Conservation (phyloP, 169 alveolate genomes). For the Ichthyophthirius multifiliis region DNA sequence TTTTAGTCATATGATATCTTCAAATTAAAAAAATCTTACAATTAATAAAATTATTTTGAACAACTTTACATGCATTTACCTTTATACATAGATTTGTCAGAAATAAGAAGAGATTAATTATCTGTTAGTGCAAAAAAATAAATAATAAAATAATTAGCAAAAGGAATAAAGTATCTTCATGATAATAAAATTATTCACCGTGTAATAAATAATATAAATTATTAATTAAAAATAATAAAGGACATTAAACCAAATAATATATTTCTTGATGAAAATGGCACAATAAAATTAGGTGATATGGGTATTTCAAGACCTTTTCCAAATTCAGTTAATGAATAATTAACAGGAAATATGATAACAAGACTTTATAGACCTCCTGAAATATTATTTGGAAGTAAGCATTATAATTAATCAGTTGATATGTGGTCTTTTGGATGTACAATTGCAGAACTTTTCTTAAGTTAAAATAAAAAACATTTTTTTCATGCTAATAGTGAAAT, state of each 20-base stretch:
- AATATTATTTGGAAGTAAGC: neutral
- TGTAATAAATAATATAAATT: neutral
- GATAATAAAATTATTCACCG: neutral
- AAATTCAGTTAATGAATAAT: neutral
- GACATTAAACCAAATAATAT: neutral
- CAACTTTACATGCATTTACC: neutral
- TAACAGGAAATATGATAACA: neutral
- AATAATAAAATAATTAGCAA: neutral
- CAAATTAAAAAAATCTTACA: neutral
- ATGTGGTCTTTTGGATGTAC: constrained; percentile 2
- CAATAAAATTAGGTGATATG: neutral
- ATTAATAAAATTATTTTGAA: neutral
- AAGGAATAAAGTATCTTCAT: neutral
- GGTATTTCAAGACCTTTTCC: neutral
- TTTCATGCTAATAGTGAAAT: constrained; percentile 1
- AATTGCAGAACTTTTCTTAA: neutral
- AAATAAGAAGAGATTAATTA: neutral
- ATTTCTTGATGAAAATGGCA: neutral
- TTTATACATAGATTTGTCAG: neutral
- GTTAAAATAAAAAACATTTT: neutral
- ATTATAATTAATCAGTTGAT: neutral
- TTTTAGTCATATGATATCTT: neutral
- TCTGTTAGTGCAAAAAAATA: neutral
- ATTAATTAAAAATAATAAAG: neutral
- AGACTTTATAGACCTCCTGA: constrained; percentile 3